These are phyloP conservation scores for Entomortierella beljakovae DNA, from an alignment of 192 early-diverging fungal species.

Conservation along the genomic window DNA sequence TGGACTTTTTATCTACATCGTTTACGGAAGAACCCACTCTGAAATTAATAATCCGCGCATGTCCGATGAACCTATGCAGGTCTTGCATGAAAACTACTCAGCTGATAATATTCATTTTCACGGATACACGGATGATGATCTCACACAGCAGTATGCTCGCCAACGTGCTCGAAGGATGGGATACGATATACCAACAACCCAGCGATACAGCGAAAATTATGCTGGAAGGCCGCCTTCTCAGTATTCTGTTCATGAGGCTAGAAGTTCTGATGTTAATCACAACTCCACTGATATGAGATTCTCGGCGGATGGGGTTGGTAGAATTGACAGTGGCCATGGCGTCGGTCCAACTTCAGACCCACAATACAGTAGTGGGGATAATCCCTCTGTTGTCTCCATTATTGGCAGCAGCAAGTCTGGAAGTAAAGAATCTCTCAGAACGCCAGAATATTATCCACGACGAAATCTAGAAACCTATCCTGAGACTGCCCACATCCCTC, in stretches of 20 bases:
- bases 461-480: slow-evolving; percentile 10
- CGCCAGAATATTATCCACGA: neutral
- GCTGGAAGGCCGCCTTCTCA: neutral
- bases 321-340: slow-evolving; percentile 40
- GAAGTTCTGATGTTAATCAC: neutral
- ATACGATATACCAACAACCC: slow-evolving; percentile 24
- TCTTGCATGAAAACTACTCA: slow-evolving; percentile 42
- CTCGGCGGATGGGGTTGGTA: slow-evolving; percentile 11
- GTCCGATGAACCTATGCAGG: slow-evolving; percentile 42
- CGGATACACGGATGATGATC: slow-evolving; percentile 49
- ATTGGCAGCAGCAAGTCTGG: neutral
- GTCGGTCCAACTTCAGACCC: neutral
- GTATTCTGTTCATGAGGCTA: neutral
- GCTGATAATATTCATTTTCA: slow-evolving; percentile 17
- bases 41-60: slow-evolving; percentile 47
- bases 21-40: slow-evolving; percentile 76
- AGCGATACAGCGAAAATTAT: slow-evolving; percentile 16
- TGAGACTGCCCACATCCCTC: slow-evolving; percentile 18
- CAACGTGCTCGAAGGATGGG: slow-evolving; percentile 33
- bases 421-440: neutral
- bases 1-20: slow-evolving; percentile 77
- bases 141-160: slow-evolving; percentile 40
- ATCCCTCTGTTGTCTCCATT: slow-evolving; percentile 4
- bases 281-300: neutral
- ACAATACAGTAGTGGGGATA: neutral